These are phyloP conservation scores for Hymenochaete sp. DNA, from an alignment of 1,284 basidiomycete species.

Conservation along the genomic window DNA sequence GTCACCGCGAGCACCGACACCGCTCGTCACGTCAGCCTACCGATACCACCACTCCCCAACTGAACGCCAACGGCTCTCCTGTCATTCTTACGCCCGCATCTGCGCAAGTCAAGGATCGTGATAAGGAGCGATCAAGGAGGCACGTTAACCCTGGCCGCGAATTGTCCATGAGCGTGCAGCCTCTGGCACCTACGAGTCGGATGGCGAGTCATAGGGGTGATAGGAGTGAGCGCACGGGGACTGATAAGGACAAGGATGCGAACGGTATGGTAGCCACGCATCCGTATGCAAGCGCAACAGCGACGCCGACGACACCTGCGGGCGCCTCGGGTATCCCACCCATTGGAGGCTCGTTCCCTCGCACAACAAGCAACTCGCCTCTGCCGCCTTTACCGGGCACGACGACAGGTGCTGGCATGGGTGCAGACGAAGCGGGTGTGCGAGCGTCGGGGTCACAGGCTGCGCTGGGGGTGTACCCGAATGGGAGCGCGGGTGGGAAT, in stretches of 20 bases:
- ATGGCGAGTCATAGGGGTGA: slow-evolving; percentile 46
- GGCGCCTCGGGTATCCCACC: not conserved
- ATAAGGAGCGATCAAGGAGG: slow-evolving; percentile 34
- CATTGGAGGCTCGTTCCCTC: slow-evolving; percentile 7
- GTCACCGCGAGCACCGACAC: slow-evolving; percentile 48
- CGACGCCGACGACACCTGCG: slow-evolving; percentile 9
- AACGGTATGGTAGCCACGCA: slow-evolving; percentile 9
- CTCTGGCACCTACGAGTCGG: slow-evolving; percentile 50
- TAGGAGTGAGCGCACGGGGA: too few species aligned
- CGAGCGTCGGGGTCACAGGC: slow-evolving; percentile 13
- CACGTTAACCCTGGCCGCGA: slow-evolving; percentile 27
- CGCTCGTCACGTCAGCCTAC: slow-evolving; percentile 49
- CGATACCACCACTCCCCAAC: slow-evolving; percentile 37
- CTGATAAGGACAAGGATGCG: slow-evolving; percentile 8
- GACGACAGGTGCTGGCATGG: slow-evolving; percentile 9
- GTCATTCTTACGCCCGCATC: slow-evolving; percentile 55
- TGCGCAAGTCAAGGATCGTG: slow-evolving; percentile 51
- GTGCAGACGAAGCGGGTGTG: too few species aligned
- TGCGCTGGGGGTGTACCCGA: slow-evolving; percentile 11
- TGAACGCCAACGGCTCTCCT: slow-evolving; percentile 31
- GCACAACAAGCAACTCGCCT: slow-evolving; percentile 15
- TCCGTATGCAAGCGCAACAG: slow-evolving; percentile 18
- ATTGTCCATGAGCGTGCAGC: slow-evolving; percentile 52
- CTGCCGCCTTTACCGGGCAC: slow-evolving; percentile 15
- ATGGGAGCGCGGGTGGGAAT: slow-evolving; percentile 5